Evolutionary conservation across 257 asterid species (phyloP), one percentile per base, ranked within the genome.

Genomic region (Mitragyna speciosa): DNA sequence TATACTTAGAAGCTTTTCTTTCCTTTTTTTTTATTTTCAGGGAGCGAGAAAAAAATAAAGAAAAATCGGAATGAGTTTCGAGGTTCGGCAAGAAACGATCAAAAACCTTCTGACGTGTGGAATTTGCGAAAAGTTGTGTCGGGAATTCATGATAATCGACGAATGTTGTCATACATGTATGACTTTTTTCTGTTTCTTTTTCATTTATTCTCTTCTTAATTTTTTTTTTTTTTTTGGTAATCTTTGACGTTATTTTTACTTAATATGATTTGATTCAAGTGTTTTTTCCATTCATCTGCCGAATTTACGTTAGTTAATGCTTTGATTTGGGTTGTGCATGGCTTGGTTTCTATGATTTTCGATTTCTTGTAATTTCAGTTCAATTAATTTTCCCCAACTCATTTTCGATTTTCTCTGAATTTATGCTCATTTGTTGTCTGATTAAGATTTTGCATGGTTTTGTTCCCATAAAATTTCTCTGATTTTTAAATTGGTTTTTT

Each of bases 151-250:
- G 24, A 28, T 72, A 11, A 73, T 84, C 48, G 76, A 78, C 14
- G 87, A 84, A 43, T 84, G 85, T 3, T 76, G 71, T 68, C 87
- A 81, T 8, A 69, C 24, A 39, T 81, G 82, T 73, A n/a, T 54
- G 83, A 14, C 16, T 16, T 20, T 12, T 26, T 12, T n/a, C 9
- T 11, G 9, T 6, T 5, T 58, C 1, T 4, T 4, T 12, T 16
- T 30, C 28, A 45, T 33, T 22, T 12, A 36, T 48, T 61, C 1
- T 0, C 9, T 65, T 77, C 15, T 17, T 20, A 19, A 22, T 24
- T 31, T 6, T 54, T 31, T 33, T 6, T 2, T 11, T 20, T 4
- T 49, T 69, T 61, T 0, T 16, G 7, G 2, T 58, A 12, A 26
- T 76, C 65, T 30, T 45, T 36, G 39, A 36, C 39, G 39, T 36